Conservation (phyloP, 805 yeast species). For the Debaryomyces castellii region DNA sequence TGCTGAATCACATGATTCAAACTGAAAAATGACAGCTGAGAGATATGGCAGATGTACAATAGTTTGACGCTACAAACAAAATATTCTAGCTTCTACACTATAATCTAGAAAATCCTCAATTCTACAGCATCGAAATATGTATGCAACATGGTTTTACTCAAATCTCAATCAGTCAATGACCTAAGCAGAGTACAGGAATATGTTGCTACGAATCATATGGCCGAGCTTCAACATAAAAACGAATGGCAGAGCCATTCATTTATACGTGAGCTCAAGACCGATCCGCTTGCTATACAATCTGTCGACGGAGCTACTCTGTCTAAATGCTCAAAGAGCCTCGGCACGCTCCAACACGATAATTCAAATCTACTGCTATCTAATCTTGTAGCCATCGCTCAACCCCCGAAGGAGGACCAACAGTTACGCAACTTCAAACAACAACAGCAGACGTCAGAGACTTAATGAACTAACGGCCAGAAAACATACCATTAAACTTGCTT, state of each 20-base stretch:
- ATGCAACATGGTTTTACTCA: conserved; percentile 99
- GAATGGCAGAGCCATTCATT: conserved; percentile 5
- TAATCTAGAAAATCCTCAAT: too few relatives aligned
- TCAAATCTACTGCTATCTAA: conserved; percentile 19
- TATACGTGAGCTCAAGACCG: conserved; percentile 59
- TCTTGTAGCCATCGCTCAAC: conserved; percentile 50
- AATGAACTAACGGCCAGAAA: conserved; percentile 11
- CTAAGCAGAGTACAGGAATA: conserved; percentile 99
- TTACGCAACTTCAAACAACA: conserved; percentile 19
- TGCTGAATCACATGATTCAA: neutral
- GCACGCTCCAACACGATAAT: conserved; percentile 5
- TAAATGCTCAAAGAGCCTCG: conserved; percentile 40
- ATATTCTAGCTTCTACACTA: too few relatives aligned
- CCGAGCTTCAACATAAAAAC: conserved; percentile 54
- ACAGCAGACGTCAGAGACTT: conserved; percentile 15
- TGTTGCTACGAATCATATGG: conserved; percentile 77
- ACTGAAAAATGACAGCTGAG: neutral
- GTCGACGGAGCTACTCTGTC: conserved; percentile 98
- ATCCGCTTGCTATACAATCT: conserved; percentile 76
- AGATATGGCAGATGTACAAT: too few relatives aligned
- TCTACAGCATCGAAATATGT: conserved; percentile 53
- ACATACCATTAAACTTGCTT: conserved; percentile 47
- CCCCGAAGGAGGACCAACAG: conserved; percentile 44
- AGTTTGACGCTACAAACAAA: neutral
- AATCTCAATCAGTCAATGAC: conserved; percentile 89